Percentiles rank a stretch among this genome's conserved stretches.
Conservation (phyloP, 495 filamentous ascomycete species). For the Bacidia gigantensis region DNA sequence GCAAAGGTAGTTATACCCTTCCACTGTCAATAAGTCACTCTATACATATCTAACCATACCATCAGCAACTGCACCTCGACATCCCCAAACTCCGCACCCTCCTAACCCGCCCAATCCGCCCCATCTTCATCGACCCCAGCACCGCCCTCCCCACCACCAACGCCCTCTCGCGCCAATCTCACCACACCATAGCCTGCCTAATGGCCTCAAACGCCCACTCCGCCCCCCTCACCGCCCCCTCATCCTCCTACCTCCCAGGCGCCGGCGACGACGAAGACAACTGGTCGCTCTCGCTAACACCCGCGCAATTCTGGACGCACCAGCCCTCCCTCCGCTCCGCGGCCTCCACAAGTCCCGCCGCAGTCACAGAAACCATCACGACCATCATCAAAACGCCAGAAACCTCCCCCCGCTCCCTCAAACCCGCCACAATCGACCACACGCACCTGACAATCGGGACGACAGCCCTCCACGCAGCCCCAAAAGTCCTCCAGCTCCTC, state of each 20-base stretch:
- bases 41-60: constrained; percentile 49
- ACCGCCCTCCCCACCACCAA: neutral
- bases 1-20: constrained; percentile 33
- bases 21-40: neutral
- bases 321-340: constrained; percentile 39
- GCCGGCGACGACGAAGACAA: constrained; percentile 86
- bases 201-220: too few species aligned
- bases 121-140: constrained; percentile 39
- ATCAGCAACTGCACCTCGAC: constrained; percentile 33
- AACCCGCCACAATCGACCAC: constrained; percentile 30
- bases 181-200: neutral
- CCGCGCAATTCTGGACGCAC: constrained; percentile 65
- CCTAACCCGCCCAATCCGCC: constrained; percentile 45
- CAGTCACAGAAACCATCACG: neutral
- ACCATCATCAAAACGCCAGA: neutral
- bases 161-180: neutral
- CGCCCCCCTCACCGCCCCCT: constrained; percentile 26
- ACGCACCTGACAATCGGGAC: constrained; percentile 27
- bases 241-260: constrained; percentile 80
- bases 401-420: constrained; percentile 16
- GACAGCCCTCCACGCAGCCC: neutral
- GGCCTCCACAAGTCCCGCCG: neutral
- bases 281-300: constrained; percentile 69
- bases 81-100: constrained; percentile 21
- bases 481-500: constrained; percentile 1